Base-by-base conservation (phyloP, 768 basidiomycete genomes). In the Pisolithus albus region DNA sequence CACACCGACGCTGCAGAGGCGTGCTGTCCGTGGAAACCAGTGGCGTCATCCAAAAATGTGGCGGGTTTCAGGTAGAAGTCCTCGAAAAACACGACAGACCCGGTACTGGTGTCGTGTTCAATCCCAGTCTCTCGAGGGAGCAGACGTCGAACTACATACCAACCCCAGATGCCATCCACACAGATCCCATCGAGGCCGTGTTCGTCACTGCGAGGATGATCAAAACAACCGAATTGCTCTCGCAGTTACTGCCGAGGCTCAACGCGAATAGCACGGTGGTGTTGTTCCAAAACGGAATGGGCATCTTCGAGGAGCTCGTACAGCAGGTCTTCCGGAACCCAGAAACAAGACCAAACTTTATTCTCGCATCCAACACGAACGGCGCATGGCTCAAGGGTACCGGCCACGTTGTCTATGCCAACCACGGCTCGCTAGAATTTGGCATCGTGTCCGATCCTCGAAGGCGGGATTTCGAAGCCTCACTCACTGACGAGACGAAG, bases 261-360 rank as follows among this genome's bases (percentile, higher is more conserved):
- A 73, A 76, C 4, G 63, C 76, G 0, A 66, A 77, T 46, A 87
- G 85, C 41, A 95, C 93, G 34, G 83, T 98, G 56, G 88, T 95
- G 2, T 78, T 99, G n/a, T 68, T 97, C 49, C 90, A 95, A 62
- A 95, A 95, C 64, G 95, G 95, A 23, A 88, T 96, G 83, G 95
- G 92, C 10, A 71, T 94, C 8, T 89, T 92, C 66, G 94, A 98
- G 51, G 71, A 81, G 53, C 75, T 96, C 45, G 64, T 90, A 16
- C 61, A 70, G 6, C 59, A 76, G 6, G 59, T 92, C 40, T 98
- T 92, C 65, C 83, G 77, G 18, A 86, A 92, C 64, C 77, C 83
- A 21, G 64, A 74, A 32, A 72, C 75, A 26, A 81, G 94, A 36
- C 94, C 94, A 11, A 84, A 88, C 60, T 92, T 98, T 63, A 78